phyloP scores from a whole-genome alignment of 1,139 yeast species.

The Yarrowia galli region DNA sequence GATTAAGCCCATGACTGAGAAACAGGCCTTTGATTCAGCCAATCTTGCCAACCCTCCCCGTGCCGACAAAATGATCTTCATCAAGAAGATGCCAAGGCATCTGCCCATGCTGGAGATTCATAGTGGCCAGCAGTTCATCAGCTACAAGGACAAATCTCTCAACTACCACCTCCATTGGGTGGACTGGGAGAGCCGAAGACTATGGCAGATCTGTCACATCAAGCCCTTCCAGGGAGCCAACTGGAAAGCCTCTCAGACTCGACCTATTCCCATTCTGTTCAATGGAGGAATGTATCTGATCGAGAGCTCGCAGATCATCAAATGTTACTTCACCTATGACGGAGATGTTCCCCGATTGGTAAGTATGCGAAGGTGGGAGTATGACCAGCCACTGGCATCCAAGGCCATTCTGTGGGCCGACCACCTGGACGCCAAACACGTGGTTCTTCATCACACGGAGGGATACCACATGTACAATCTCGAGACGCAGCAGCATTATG shows the following conservation, averaged over 20 bases:
- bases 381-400: constrained; percentile 11
- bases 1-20: constrained; percentile 14
- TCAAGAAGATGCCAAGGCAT: neutral
- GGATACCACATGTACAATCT: constrained; percentile 27
- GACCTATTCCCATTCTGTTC: constrained; percentile 27
- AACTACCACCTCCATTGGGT: constrained; percentile 14
- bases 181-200: constrained; percentile 14
- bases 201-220: constrained; percentile 18
- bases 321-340: neutral
- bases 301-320: constrained; percentile 6
- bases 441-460: constrained; percentile 13
- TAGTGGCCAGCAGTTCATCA: constrained; percentile 3
- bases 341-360: neutral
- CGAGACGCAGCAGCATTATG: constrained; percentile 4
- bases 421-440: constrained; percentile 13
- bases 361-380: neutral
- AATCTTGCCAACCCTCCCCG: constrained; percentile 11
- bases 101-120: constrained; percentile 19
- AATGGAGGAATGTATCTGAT: constrained; percentile 30
- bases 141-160: constrained; percentile 1
- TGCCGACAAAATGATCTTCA: neutral
- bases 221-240: neutral
- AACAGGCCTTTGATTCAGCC: neutral
- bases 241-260: constrained; percentile 22
- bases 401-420: constrained; percentile 32